These are phyloP conservation scores for Ceratocystis alfenasii DNA, from an alignment of 2,329 filamentous ascomycete genomes.

Conservation along the genomic window DNA sequence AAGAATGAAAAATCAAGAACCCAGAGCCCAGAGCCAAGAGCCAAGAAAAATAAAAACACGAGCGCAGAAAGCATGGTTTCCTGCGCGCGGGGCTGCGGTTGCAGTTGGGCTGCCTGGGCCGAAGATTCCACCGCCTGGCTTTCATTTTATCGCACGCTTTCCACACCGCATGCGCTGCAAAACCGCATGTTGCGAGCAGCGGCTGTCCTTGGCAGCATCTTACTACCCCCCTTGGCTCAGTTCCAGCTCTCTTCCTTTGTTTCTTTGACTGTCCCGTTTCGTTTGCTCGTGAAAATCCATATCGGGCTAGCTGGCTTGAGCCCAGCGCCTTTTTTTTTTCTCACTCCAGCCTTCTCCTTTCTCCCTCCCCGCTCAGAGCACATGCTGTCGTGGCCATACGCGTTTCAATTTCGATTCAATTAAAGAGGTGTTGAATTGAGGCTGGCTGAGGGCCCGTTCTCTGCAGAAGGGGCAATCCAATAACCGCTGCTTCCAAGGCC, in stretches of 20 bases:
- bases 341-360: background rate
- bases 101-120: background rate
- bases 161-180: too few relatives aligned
- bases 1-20: background rate
- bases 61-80: background rate
- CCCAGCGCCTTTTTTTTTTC: conserved; percentile 7
- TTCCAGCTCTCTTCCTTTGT: background rate
- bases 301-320: conserved; percentile 10
- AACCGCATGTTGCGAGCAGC: too few relatives aligned
- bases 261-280: background rate
- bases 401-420: conserved; percentile 8
- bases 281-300: background rate
- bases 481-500: background rate
- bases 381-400: conserved; percentile 13
- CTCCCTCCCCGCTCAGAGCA: background rate
- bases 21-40: background rate
- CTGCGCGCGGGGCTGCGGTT: background rate
- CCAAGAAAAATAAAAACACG: background rate
- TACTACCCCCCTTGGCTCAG: background rate
- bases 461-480: background rate
- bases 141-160: background rate
- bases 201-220: background rate
- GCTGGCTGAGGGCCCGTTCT: background rate
- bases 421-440: background rate
- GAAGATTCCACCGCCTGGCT: background rate